A percentile compares a stretch with the other conserved stretches of the same genome.
phyloP scores from a whole-genome alignment of 1,139 yeast genomes.

The Saccharomyces hybrid region DNA sequence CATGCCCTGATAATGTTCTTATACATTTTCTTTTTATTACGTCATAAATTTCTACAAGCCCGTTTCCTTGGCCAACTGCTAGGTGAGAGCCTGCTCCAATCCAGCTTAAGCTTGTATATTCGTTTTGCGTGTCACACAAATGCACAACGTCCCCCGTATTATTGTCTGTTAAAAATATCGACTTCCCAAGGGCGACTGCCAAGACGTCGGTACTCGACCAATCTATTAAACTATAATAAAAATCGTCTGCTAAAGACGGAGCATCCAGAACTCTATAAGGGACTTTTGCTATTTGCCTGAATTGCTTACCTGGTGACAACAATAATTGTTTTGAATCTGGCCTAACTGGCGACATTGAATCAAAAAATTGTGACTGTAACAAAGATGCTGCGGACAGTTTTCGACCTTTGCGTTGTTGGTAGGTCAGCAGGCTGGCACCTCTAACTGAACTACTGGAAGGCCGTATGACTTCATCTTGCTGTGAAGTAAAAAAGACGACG shows the following conservation, averaged over 20 bases:
- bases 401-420: constrained; percentile 58
- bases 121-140: constrained; percentile 43
- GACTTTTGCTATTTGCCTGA: constrained; percentile 70
- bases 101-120: constrained; percentile 73
- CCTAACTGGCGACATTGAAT: constrained; percentile 76
- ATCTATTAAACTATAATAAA: constrained; percentile 82
- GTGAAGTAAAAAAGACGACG: constrained; percentile 20
- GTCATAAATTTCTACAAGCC: constrained; percentile 93
- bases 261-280: constrained; percentile 95
- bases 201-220: constrained; percentile 90
- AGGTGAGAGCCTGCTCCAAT: constrained; percentile 88
- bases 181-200: constrained; percentile 84
- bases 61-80: constrained; percentile 84
- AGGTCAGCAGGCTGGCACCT: constrained; percentile 55
- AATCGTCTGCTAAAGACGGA: constrained; percentile 90
- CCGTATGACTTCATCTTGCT: constrained; percentile 20
- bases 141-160: constrained; percentile 76
- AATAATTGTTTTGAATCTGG: constrained; percentile 77
- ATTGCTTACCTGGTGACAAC: constrained; percentile 73
- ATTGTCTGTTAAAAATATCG: constrained; percentile 90
- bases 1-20: constrained; percentile 89
- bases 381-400: constrained; percentile 51
- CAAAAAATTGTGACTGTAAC: constrained; percentile 57
- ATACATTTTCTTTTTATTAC: constrained; percentile 77
- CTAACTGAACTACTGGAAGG: constrained; percentile 46